Evolutionary conservation across 345 rosid species (phyloP).

Genomic region (Brassica cretica): DNA sequence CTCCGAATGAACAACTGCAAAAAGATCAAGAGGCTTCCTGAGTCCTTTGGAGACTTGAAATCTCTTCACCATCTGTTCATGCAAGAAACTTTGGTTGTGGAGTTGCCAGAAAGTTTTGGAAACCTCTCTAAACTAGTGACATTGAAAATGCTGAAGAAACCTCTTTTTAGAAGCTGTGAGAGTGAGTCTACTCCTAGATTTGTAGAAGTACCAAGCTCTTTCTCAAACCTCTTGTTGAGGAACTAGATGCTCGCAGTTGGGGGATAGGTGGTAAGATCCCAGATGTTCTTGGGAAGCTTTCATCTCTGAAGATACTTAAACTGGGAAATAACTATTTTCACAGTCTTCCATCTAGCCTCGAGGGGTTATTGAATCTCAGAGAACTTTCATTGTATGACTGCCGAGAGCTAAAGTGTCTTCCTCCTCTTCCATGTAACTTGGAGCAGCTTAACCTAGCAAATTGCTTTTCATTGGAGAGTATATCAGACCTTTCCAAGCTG

Average conservation of each 20-base stretch:
- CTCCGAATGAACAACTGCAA: slow-evolving; percentile 24
- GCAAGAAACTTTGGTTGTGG: background rate
- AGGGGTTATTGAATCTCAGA: slow-evolving; percentile 19
- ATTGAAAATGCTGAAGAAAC: slow-evolving; percentile 29
- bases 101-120: slow-evolving; percentile 37
- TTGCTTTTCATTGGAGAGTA: slow-evolving; percentile 33
- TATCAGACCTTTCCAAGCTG: slow-evolving; percentile 22
- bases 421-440: slow-evolving; percentile 27
- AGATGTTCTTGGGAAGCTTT: slow-evolving; percentile 21
- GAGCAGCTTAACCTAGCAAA: slow-evolving; percentile 26
- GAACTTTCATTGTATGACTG: slow-evolving; percentile 28
- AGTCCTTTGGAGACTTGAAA: slow-evolving; percentile 33
- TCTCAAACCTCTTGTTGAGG: slow-evolving; percentile 35
- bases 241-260: slow-evolving; percentile 34
- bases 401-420: slow-evolving; percentile 33
- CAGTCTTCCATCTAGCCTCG: slow-evolving; percentile 33
- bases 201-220: slow-evolving; percentile 25
- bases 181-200: background rate
- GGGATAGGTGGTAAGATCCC: slow-evolving; percentile 28
- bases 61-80: slow-evolving; percentile 19
- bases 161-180: slow-evolving; percentile 29
- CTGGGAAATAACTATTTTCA: slow-evolving; percentile 36
- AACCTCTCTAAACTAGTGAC: slow-evolving; percentile 31
- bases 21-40: slow-evolving; percentile 33
- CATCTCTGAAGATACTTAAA: slow-evolving; percentile 3